Evolutionary conservation across 2,329 filamentous ascomycete genomes (phyloP).

Genomic region (Penicillium griseofulvum): DNA sequence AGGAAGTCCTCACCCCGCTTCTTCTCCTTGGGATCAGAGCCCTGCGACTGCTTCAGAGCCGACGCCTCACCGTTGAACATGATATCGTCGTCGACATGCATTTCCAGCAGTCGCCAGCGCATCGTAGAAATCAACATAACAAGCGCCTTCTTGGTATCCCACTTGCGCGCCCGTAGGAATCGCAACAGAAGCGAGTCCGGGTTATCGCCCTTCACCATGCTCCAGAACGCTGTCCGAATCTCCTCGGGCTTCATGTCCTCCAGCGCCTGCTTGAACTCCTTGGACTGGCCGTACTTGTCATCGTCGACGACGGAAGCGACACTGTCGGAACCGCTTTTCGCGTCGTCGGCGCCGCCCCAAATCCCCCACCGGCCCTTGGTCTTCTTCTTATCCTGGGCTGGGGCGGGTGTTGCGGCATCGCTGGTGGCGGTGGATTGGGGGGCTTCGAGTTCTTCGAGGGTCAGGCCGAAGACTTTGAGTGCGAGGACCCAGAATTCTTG

Average conservation of each 20-base stretch:
- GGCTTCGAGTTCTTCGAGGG: slow-evolving; percentile 27
- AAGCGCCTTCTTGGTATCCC: slow-evolving; percentile 89
- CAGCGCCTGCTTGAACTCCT: slow-evolving; percentile 79
- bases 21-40: slow-evolving; percentile 59
- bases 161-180: slow-evolving; percentile 86
- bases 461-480: slow-evolving; percentile 71
- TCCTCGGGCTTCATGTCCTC: slow-evolving; percentile 73
- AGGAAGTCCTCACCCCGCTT: slow-evolving; percentile 75
- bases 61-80: slow-evolving; percentile 71
- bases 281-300: slow-evolving; percentile 90
- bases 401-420: slow-evolving; percentile 21
- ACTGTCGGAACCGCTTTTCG: slow-evolving; percentile 35
- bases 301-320: slow-evolving; percentile 55
- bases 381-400: slow-evolving; percentile 54
- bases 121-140: slow-evolving; percentile 94
- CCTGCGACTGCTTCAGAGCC: slow-evolving; percentile 61
- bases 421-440: slow-evolving; percentile 13
- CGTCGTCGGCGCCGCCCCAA: slow-evolving; percentile 55
- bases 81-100: slow-evolving; percentile 86
- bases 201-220: slow-evolving; percentile 92
- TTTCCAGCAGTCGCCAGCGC: slow-evolving; percentile 80
- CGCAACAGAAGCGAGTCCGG: slow-evolving; percentile 80
- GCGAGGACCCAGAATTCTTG: slow-evolving; percentile 80
- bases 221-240: slow-evolving; percentile 80
- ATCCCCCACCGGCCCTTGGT: slow-evolving; percentile 70